These are phyloP conservation scores for Kregervanrija fluxuum DNA, from an alignment of 805 yeast species.

Conservation along the genomic window DNA sequence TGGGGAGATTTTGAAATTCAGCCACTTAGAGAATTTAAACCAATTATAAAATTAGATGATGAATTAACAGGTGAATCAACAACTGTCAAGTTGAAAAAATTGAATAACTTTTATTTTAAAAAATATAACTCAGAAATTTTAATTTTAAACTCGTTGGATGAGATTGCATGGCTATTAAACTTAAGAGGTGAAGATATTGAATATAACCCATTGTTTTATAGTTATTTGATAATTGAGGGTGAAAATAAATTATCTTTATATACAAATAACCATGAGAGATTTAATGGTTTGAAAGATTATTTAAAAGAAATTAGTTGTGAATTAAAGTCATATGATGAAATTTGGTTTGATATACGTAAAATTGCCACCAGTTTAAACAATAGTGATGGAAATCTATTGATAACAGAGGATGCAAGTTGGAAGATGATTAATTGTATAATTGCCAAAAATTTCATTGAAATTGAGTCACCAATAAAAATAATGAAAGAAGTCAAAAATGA, in stretches of 20 bases:
- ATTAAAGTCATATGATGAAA: constrained; percentile 35
- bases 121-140: constrained; percentile 21
- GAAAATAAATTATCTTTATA: constrained; percentile 31
- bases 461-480: constrained; percentile 51
- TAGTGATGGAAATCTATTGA: constrained; percentile 30
- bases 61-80: constrained; percentile 62
- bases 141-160: constrained; percentile 58
- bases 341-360: constrained; percentile 37
- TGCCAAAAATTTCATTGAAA: constrained; percentile 31
- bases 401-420: constrained; percentile 62
- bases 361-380: constrained; percentile 24
- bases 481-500: constrained; percentile 47
- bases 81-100: constrained; percentile 46
- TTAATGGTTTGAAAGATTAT: constrained; percentile 29
- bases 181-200: constrained; percentile 55
- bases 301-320: constrained; percentile 37
- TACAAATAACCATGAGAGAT: constrained; percentile 34
- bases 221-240: constrained; percentile 41
- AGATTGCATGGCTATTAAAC: constrained; percentile 86
- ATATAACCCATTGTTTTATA: constrained; percentile 47
- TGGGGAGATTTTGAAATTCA: constrained; percentile 50
- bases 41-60: constrained; percentile 42
- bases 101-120: constrained; percentile 31
- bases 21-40: constrained; percentile 50
- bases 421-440: constrained; percentile 47